Base-by-base conservation (phyloP, 2,329 filamentous ascomycete genomes). In the Microsporum ferrugineum region DNA sequence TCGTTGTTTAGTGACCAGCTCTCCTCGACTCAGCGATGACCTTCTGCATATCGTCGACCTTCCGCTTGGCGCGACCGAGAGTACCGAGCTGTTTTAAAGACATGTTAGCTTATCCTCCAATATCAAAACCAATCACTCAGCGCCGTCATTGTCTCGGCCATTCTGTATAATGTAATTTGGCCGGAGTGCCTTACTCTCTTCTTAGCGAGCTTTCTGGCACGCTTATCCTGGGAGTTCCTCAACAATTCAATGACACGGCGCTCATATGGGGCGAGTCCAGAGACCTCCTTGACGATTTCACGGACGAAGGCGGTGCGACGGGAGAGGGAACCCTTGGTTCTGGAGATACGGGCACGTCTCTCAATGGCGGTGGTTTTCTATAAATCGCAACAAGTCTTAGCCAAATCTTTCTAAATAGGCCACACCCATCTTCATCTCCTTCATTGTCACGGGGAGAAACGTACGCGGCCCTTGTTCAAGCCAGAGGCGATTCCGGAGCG, bases 171-270 rank as follows among this genome's bases (percentile, higher is more conserved):
- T 63, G 4, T 17, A 43, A 43, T 5, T 41, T 17, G 3, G 51
- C 12, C 29, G 31, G 51, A 45, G 41, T 61, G 63, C 84, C 88
- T 71, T 85, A 92, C 88, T 80, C 92, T 87, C 89, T 95, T 96
- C 91, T 97, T 97, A 75, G 92, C 92, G 75, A 96, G 89, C 88
- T 96, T 96, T 73, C 92, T 86, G 75, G 92, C 92, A 80, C 92
- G 90, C 89, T 97, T 97, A 82, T 99, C 94, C 84, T 95, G 95
- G 83, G 85, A 88, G 88, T 99, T 99, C 75, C 94, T 90, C 80
- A 99, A 88, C 77, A 99, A 83, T 86, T 99, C 94, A 77, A 99
- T 95, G 72, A 99, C 89, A 77, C 94, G 91, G 80, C 94, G 92
- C 87, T 99, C 94, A 79, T 99, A 94, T 74, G 89, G 89, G 71